These are phyloP conservation scores for Noccaea caerulescens DNA, from an alignment of 345 rosid species.

Conservation along the genomic window DNA sequence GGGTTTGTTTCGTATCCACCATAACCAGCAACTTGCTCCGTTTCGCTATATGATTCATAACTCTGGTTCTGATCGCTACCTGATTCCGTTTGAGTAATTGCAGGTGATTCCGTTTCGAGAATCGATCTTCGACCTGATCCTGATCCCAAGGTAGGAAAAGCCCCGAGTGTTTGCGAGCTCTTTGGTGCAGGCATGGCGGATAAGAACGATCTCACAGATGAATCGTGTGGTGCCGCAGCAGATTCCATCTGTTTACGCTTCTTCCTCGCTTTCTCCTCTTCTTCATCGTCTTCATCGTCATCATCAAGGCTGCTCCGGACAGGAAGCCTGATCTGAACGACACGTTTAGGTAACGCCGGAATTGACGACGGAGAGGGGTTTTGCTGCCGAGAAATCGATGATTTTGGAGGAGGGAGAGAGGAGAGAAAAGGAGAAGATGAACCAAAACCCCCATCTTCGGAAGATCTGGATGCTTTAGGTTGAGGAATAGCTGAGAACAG, in stretches of 20 bases:
- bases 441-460: constrained; percentile 31
- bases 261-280: constrained; percentile 55
- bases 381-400: constrained; percentile 32
- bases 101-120: constrained; percentile 54
- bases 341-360: constrained; percentile 51
- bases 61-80: constrained; percentile 38
- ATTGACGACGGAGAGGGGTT: constrained; percentile 1
- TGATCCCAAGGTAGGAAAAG: constrained; percentile 55
- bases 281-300: constrained; percentile 56
- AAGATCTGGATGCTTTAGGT: constrained; percentile 44
- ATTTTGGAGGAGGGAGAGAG: constrained; percentile 58
- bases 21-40: constrained; percentile 41
- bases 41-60: constrained; percentile 38
- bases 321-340: constrained; percentile 76
- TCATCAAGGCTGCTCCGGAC: constrained; percentile 31
- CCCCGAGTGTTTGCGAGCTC: constrained; percentile 68
- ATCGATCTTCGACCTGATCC: constrained; percentile 72
- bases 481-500: constrained; percentile 59
- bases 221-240: constrained; percentile 37
- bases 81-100: constrained; percentile 38
- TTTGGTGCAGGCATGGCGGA: constrained; percentile 81
- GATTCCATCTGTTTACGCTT: constrained; percentile 51
- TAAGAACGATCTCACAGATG: constrained; percentile 69
- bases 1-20: constrained; percentile 45
- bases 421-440: constrained; percentile 51